Evolutionary conservation across 805 yeast species (phyloP).

Genomic region (Sungouiella thailandica): DNA sequence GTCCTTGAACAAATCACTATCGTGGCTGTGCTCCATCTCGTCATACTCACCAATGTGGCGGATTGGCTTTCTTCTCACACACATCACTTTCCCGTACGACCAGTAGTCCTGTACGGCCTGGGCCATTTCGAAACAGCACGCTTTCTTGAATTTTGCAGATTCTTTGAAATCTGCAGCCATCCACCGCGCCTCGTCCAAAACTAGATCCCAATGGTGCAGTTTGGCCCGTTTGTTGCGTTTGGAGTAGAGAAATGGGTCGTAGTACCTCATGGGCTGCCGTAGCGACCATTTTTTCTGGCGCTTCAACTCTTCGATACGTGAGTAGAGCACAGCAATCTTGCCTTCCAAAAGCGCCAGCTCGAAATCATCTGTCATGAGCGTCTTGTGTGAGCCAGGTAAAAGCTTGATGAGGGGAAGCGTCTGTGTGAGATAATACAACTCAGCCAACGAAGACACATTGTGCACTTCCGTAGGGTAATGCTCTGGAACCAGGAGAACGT

Average conservation of each 20-base stretch:
- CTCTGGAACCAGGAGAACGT: conserved; percentile 37
- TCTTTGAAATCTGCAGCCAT: conserved; percentile 75
- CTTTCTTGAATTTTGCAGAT: conserved; percentile 60
- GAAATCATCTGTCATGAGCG: conserved; percentile 76
- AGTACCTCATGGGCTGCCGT: conserved; percentile 69
- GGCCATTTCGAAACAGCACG: conserved; percentile 65
- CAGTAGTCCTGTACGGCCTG: conserved; percentile 75
- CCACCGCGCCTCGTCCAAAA: conserved; percentile 80
- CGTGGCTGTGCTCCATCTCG: no score
- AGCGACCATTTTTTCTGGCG: conserved; percentile 87
- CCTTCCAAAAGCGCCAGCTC: conserved; percentile 87
- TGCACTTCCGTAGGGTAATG: conserved; percentile 38
- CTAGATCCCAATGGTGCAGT: conserved; percentile 65
- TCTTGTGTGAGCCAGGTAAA: conserved; percentile 81
- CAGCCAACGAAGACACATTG: conserved; percentile 63
- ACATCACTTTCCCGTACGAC: conserved; percentile 62
- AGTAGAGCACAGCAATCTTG: conserved; percentile 80
- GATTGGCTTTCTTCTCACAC: conserved; percentile 52
- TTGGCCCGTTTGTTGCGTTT: conserved; percentile 20
- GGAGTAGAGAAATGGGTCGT: conserved; percentile 54
- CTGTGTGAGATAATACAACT: conserved; percentile 81
- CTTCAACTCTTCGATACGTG: conserved; percentile 88
- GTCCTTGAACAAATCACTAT: neutral
- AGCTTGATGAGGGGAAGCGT: conserved; percentile 79
- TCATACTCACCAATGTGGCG: conserved; percentile 1